Percentiles rank a stretch among this genome's conserved stretches.
These are phyloP conservation scores for Neodidymelliopsis sp. DNA, from an alignment of 2,329 filamentous ascomycete species.

Conservation along the genomic window DNA sequence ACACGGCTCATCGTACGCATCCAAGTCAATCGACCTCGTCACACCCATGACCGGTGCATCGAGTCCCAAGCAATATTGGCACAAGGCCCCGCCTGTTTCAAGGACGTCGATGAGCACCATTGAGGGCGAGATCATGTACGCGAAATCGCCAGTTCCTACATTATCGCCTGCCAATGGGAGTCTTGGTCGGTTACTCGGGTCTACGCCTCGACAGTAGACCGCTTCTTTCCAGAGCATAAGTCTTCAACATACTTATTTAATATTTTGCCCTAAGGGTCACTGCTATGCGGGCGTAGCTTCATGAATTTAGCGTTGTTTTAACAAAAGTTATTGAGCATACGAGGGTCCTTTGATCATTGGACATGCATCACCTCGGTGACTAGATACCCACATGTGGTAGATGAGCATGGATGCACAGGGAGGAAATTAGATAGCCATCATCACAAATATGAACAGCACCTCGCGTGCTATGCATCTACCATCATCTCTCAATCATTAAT, in stretches of 20 bases:
- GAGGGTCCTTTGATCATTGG: too few species aligned
- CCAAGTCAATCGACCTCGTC: conserved; percentile 55
- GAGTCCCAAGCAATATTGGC: conserved; percentile 44
- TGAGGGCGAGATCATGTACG: conserved; percentile 49
- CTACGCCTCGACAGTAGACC: conserved; percentile 25
- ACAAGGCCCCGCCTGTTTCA: conserved; percentile 44
- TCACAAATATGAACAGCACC: conserved; percentile 4
- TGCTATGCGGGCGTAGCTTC: conserved; percentile 23
- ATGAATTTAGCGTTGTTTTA: conserved; percentile 14
- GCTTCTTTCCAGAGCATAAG: conserved; percentile 4
- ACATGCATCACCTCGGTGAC: too few species aligned
- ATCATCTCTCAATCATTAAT: too few species aligned
- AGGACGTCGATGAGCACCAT: conserved; percentile 43
- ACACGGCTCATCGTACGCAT: conserved; percentile 48
- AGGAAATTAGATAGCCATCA: conserved; percentile 7
- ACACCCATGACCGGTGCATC: conserved; percentile 49
- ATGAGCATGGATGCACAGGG: too few species aligned
- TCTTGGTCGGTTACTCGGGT: conserved; percentile 47
- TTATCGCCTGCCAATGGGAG: conserved; percentile 47
- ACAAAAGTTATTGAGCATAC: conserved; percentile 10
- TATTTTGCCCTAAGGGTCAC: conserved; percentile 4
- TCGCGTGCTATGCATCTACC: neutral
- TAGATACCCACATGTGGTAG: too few species aligned
- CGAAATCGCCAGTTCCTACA: conserved; percentile 44
- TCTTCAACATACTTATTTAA: conserved; percentile 6